Evolutionary conservation across 768 basidiomycete species (phyloP).

Genomic region (Leccinum incarnatum): DNA sequence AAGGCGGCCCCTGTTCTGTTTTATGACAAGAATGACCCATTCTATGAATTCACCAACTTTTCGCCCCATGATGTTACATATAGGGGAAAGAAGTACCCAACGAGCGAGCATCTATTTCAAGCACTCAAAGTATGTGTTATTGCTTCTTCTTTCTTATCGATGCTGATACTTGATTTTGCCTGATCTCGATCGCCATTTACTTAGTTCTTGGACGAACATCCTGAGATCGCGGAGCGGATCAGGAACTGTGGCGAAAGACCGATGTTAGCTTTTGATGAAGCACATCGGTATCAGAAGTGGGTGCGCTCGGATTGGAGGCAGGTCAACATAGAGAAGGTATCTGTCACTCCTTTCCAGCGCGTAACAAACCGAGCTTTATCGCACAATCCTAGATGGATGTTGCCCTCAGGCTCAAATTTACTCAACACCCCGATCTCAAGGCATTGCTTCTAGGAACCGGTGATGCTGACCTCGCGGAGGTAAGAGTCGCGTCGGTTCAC

Average conservation of each 20-base stretch:
- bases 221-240: conserved; percentile 67
- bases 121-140: conserved; percentile 55
- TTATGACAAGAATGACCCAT: conserved; percentile 60
- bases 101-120: conserved; percentile 76
- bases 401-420: conserved; percentile 64
- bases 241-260: conserved; percentile 61
- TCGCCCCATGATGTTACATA: conserved; percentile 63
- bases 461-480: conserved; percentile 68
- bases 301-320: conserved; percentile 66
- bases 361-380: not conserved
- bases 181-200: not conserved
- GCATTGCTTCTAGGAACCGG: conserved; percentile 62
- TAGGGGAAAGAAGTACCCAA: conserved; percentile 64
- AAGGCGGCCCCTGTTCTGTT: conserved; percentile 48
- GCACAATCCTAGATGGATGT: conserved; percentile 57
- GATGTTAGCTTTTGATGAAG: conserved; percentile 64
- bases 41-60: conserved; percentile 75
- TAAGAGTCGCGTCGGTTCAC: conserved; percentile 19
- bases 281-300: conserved; percentile 59
- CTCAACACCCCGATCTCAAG: conserved; percentile 60
- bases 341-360: not conserved
- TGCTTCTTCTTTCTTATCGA: not conserved
- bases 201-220: conserved; percentile 59
- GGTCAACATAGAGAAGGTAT: conserved; percentile 64
- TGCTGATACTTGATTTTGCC: not conserved